Base-by-base conservation (phyloP, 768 basidiomycete species). In the Cubamyces sp. region DNA sequence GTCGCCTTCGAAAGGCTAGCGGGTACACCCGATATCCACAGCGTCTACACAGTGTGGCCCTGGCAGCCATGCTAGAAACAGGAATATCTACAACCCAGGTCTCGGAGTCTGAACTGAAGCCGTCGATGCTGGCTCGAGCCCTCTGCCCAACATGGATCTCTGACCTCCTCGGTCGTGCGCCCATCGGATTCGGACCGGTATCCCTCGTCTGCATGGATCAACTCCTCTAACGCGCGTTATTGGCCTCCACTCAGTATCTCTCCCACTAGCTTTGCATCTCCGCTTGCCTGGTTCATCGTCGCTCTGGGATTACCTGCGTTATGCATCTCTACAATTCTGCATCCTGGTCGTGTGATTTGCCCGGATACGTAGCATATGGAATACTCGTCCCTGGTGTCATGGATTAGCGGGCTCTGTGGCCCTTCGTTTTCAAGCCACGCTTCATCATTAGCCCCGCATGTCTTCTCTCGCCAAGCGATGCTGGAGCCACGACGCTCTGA, bases 171-270 rank as follows among this genome's bases (percentile, higher is more conserved):
- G 15, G 23, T 23, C 45, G n/a, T 41, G 37, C 61, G 42, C 49
- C 3, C 34, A 19, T 62, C 61, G 61, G 55, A 52, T n/a, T 16
- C 61, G 61, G 61, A 39, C 61, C 61, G 61, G 30, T 45, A 16
- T 23, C 23, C 60, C 54, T 48, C 41, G 26, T 19, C 8, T 30
- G 28, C 37, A 37, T 48, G 34, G 30, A 23, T 51, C 15, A 42
- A 23, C 34, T n/a, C 46, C n/a, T 43, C 26, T 18, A 23, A 23
- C 28, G 21, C 21, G n/a, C n/a, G 53, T 51, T 37, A 47, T 40
- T 43, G 39, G 23, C 45, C 54, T 30, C 49, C 42, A 39, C 9
- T 34, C 49, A 34, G 15, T 41, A 23, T 39, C 48, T 21, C n/a
- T 39, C 23, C 18, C 18, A 62, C 40, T 34, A 49, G n/a, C 49